Conservation (phyloP, 495 filamentous ascomycete genomes). For the Staphylotrichum tortipilum region DNA sequence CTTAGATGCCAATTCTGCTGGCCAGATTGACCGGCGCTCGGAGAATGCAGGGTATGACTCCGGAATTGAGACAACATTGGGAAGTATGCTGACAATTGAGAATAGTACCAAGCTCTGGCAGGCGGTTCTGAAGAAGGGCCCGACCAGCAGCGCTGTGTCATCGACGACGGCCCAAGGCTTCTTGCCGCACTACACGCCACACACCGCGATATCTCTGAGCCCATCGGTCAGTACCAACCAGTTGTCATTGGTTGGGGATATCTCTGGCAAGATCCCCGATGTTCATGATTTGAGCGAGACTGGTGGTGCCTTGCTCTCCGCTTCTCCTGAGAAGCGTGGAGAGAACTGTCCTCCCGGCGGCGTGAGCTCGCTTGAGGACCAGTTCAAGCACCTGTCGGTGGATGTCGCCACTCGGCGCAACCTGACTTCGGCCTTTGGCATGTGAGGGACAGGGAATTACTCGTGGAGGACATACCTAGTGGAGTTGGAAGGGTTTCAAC, state of each 20-base stretch:
- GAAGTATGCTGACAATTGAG: conserved; percentile 1
- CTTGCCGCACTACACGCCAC: conserved; percentile 37
- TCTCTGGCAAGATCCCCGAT: conserved; percentile 20
- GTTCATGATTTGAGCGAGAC: conserved; percentile 15
- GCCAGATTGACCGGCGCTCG: conserved; percentile 15
- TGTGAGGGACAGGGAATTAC: conserved; percentile 1
- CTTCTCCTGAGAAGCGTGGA: conserved; percentile 26
- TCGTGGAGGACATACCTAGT: not conserved
- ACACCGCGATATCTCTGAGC: conserved; percentile 35
- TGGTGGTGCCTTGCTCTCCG: conserved; percentile 14
- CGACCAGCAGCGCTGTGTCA: conserved; percentile 35
- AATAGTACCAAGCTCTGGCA: conserved; percentile 31
- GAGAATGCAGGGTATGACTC: conserved; percentile 20
- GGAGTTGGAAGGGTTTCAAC: not conserved
- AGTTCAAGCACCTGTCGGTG: conserved; percentile 20
- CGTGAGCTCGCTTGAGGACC: conserved; percentile 21
- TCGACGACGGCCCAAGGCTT: conserved; percentile 40
- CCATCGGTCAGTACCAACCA: conserved; percentile 29
- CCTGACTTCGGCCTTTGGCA: conserved; percentile 5
- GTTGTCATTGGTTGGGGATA: conserved; percentile 9
- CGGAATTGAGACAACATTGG: not conserved
- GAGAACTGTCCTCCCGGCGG: conserved; percentile 35
- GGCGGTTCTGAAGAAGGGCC: conserved; percentile 35
- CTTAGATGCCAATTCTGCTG: conserved; percentile 8
- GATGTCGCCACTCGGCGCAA: conserved; percentile 10